Percentiles rank a stretch among this genome's conserved stretches.
These are phyloP conservation scores for Panicum miliaceum DNA, from an alignment of 176 grass and related monocot species.

Conservation along the genomic window DNA sequence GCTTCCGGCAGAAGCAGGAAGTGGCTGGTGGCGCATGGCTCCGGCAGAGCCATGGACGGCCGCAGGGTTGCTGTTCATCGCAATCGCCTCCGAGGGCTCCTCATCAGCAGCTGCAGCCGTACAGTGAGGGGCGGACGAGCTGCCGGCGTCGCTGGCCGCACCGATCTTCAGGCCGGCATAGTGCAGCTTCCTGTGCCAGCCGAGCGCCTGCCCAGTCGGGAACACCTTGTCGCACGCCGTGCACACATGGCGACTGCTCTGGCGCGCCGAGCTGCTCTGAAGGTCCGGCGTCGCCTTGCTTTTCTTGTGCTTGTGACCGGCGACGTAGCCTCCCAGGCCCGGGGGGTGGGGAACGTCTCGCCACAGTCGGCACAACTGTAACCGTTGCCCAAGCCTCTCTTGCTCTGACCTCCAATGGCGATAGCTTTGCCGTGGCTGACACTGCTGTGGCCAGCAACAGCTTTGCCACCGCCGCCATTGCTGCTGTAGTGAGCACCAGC, in stretches of 20 bases:
- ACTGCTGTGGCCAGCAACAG: neutral
- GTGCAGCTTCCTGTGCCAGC: slow-evolving; percentile 10
- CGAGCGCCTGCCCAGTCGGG: neutral
- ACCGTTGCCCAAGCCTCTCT: neutral
- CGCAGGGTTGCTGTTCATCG: neutral
- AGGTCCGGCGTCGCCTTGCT: neutral
- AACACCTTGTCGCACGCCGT: neutral
- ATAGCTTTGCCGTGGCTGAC: neutral
- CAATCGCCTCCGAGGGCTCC: neutral
- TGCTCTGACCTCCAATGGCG: neutral
- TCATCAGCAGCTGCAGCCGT: neutral
- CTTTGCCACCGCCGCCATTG: neutral
- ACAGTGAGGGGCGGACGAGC: neutral
- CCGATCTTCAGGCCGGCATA: neutral
- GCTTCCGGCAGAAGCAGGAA: neutral
- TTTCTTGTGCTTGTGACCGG: neutral
- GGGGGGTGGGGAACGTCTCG: neutral
- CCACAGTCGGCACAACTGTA: neutral
- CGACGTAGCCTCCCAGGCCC: slow-evolving; percentile 22
- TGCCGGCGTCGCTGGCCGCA: neutral
- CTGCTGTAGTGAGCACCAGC: neutral
- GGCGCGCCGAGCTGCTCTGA: neutral
- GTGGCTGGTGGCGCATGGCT: neutral
- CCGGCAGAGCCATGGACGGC: neutral
- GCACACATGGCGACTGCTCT: neutral